Evolutionary conservation across 257 asterid species (phyloP).

Genomic region (Osmanthus fragrans): DNA sequence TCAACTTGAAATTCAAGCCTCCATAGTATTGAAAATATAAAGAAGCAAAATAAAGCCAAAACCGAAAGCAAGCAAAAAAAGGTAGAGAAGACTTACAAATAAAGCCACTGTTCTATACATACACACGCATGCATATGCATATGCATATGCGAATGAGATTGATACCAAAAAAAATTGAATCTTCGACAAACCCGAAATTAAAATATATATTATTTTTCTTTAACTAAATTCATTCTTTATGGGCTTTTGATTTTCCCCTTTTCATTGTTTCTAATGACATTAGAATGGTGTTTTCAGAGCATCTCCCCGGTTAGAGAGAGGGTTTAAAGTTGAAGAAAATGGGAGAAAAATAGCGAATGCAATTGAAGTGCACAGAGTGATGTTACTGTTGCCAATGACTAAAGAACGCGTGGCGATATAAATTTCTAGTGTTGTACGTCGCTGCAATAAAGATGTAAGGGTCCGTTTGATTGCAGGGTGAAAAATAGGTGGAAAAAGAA

Average conservation of each 20-base stretch:
- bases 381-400: conserved; percentile 24
- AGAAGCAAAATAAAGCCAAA: conserved; percentile 41
- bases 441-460: neutral
- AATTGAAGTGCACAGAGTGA: conserved; percentile 15
- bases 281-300: conserved; percentile 36
- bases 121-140: conserved; percentile 37
- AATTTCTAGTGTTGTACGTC: neutral
- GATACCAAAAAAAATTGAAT: conserved; percentile 3
- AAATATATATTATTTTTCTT: neutral
- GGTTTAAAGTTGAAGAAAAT: conserved; percentile 35
- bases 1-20: conserved; percentile 38
- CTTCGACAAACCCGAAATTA: conserved; percentile 11
- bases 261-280: conserved; percentile 18
- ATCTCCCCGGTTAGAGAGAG: conserved; percentile 27
- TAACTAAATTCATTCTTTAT: neutral
- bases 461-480: too few species aligned
- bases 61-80: conserved; percentile 40
- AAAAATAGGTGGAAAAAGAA: too few species aligned
- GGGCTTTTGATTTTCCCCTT: conserved; percentile 20
- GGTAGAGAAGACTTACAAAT: conserved; percentile 43
- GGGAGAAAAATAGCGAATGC: conserved; percentile 22
- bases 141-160: conserved; percentile 19
- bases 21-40: conserved; percentile 13
- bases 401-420: conserved; percentile 16
- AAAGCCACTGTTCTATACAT: conserved; percentile 46